Evolutionary conservation across 1,139 yeast genomes (phyloP).

Genomic region (Blastobotrys buckinghamii): DNA sequence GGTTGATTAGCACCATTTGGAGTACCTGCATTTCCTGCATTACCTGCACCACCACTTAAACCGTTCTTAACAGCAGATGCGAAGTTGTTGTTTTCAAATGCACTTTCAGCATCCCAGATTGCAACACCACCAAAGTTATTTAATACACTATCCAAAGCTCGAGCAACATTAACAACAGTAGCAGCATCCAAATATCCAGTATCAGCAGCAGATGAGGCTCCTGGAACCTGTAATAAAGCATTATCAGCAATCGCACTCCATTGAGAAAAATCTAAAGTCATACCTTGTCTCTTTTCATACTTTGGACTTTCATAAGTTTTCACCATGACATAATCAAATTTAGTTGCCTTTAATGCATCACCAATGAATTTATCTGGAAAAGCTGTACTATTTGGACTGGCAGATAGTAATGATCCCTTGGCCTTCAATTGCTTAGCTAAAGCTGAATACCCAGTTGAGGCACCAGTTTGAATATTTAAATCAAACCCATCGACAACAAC

Average conservation of each 20-base stretch:
- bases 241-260: slow-evolving; percentile 48
- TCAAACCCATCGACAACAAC: slow-evolving; percentile 65
- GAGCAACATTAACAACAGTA: slow-evolving; percentile 25
- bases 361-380: slow-evolving; percentile 87
- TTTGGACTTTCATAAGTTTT: slow-evolving; percentile 95
- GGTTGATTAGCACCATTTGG: neutral
- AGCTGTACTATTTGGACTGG: slow-evolving; percentile 87
- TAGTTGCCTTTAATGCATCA: slow-evolving; percentile 51
- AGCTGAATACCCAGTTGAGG: slow-evolving; percentile 45
- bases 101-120: slow-evolving; percentile 91
- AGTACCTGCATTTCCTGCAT: neutral
- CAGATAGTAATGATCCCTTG: slow-evolving; percentile 64
- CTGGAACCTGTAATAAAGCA: slow-evolving; percentile 43
- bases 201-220: slow-evolving; percentile 61
- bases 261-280: slow-evolving; percentile 48
- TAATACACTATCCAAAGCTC: slow-evolving; percentile 22
- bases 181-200: slow-evolving; percentile 43
- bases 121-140: slow-evolving; percentile 70
- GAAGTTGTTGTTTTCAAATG: slow-evolving; percentile 46
- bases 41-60: slow-evolving; percentile 28
- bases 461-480: slow-evolving; percentile 58
- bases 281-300: slow-evolving; percentile 54
- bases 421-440: slow-evolving; percentile 36
- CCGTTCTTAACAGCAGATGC: slow-evolving; percentile 42
- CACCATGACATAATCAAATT: slow-evolving; percentile 78